Evolutionary conservation across 139 green algal species (phyloP).

Genomic region (Volvox africanus): DNA sequence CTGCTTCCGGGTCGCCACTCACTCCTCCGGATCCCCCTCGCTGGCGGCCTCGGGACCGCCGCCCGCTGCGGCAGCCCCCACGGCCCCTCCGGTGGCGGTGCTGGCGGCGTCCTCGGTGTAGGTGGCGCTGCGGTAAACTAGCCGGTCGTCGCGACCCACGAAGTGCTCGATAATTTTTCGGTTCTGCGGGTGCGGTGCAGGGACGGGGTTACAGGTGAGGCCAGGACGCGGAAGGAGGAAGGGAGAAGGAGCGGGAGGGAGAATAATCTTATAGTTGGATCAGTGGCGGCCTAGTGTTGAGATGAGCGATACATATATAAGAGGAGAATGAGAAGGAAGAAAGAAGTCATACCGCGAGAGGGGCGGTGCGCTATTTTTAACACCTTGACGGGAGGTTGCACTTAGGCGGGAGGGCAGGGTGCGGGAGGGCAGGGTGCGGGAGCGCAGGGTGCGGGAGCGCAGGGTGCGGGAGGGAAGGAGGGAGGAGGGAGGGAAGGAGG

Average conservation of each 20-base stretch:
- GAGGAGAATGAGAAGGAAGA: background rate
- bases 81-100: background rate
- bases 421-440: too few species aligned
- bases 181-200: slow-evolving; percentile 38
- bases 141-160: slow-evolving; percentile 74
- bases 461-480: background rate
- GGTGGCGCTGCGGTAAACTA: slow-evolving; percentile 80
- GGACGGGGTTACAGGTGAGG: background rate
- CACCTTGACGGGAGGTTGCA: too few species aligned
- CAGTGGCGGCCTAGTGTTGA: too few species aligned
- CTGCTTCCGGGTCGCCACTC: background rate
- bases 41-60: background rate
- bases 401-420: too few species aligned
- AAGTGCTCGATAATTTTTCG: slow-evolving; percentile 76
- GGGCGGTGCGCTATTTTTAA: too few species aligned
- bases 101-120: slow-evolving; percentile 60
- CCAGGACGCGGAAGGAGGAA: background rate
- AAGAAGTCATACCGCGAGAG: too few species aligned
- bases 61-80: background rate
- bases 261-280: too few species aligned
- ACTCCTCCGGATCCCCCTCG: slow-evolving; percentile 28
- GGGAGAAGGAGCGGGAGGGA: background rate
- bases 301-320: background rate
- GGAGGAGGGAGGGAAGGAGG: background rate
- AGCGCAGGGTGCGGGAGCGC: background rate